Percentiles rank a stretch among this genome's conserved stretches.
Evolutionary conservation across 2,329 filamentous ascomycete species (phyloP).

Genomic region (Diaporthe australafricana): DNA sequence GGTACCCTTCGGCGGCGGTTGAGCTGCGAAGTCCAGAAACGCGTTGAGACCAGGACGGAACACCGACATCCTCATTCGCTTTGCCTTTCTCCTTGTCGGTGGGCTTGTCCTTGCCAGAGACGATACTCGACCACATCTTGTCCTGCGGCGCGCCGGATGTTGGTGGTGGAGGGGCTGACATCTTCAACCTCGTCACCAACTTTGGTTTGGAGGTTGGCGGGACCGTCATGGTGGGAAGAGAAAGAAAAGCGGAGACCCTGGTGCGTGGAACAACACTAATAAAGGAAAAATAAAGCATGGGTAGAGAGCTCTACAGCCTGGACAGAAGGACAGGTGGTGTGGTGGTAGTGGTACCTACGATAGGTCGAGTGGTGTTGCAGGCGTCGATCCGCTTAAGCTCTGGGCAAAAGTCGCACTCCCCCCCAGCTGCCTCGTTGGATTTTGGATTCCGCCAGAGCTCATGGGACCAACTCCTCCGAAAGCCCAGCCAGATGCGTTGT

Average conservation of each 20-base stretch:
- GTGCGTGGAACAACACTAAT: not conserved
- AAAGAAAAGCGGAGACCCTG: not conserved
- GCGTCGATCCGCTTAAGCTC: constrained; percentile 72
- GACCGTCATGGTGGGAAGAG: constrained; percentile 16
- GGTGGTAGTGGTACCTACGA: constrained; percentile 64
- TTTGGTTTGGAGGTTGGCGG: constrained; percentile 24
- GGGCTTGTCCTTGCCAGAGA: constrained; percentile 4
- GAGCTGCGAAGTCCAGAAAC: not conserved
- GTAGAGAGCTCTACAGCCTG: not conserved
- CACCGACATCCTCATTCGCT: not conserved
- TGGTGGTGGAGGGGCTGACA: constrained; percentile 7
- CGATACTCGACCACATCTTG: constrained; percentile 33
- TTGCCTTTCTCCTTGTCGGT: not conserved
- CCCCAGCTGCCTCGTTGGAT: constrained; percentile 64
- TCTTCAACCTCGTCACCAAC: constrained; percentile 26
- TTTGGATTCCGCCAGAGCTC: constrained; percentile 64
- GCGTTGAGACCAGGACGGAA: not conserved
- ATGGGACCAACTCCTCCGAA: constrained; percentile 73
- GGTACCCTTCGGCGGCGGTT: constrained; percentile 36
- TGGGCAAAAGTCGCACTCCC: constrained; percentile 75
- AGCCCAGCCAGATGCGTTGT: constrained; percentile 69
- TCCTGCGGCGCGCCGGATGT: not conserved
- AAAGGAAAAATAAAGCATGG: not conserved
- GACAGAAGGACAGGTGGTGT: constrained; percentile 20
- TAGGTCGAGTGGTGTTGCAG: constrained; percentile 70